Evolutionary conservation across 768 basidiomycete genomes (phyloP), one percentile per base, ranked within the genome.

Genomic region (Botryobasidium botryosum): DNA sequence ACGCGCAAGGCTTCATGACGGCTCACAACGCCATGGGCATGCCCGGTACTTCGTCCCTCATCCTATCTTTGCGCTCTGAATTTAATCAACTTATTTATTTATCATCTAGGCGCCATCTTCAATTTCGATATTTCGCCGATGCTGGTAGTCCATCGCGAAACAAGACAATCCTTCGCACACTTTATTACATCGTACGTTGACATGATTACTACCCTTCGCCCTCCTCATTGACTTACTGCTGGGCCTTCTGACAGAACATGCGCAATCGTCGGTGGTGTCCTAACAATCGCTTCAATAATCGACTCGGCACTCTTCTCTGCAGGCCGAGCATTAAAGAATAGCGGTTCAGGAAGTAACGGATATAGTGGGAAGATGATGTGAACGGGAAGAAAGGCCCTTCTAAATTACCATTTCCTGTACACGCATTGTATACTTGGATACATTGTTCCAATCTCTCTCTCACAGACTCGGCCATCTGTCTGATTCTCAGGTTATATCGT

Each of bases 91-190:
- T 45, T 21, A 53, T 25, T 46, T 26, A 27, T 3, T n/a, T 38
- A n/a, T 23, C n/a, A 21, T n/a, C 37, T 28, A 68, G 82, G 85
- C 40, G 78, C 76, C 13, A 84, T 81, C 68, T 78, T 83, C 69
- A 94, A 88, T 66, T 94, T 84, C 60, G 91, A 97, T 59, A 94
- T 96, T 57, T 94, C 90, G 15, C 92, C 91, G 10, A 90, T 99
- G 56, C 79, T 85, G 40, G 81, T 99, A 41, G 79, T 90, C 20
- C 90, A 96, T 59, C 71, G 74, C 8, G 92, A 97, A 58, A 79
- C 74, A 27, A 72, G 88, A 45, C 91, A 97, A 61, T 85, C 86
- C 1, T 92, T 97, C 60, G 92, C 94, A 2, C 94, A 99, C 64
- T 97, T 97, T 69, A 64, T 97, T 23, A 96, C 94, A 35, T 96